Conservation (phyloP, 768 basidiomycete genomes). For the Lactarius trivialis region DNA sequence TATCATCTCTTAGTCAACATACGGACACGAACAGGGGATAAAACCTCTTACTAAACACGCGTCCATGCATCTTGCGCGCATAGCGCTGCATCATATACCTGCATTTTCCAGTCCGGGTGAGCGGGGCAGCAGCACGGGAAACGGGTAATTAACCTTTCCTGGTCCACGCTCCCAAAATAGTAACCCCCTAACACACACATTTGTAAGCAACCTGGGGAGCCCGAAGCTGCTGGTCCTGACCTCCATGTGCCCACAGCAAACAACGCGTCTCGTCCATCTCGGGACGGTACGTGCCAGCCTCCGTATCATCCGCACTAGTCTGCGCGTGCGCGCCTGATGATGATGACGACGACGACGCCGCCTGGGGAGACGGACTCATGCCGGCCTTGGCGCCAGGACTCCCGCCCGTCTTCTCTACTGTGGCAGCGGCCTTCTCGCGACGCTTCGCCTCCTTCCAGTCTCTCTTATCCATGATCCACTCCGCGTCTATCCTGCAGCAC, state of each 20-base stretch:
- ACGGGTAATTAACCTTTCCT: no score
- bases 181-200: conserved; percentile 79
- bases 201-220: neutral
- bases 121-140: no score
- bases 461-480: conserved; percentile 84
- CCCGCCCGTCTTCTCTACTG: conserved; percentile 33
- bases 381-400: neutral
- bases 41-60: conserved; percentile 59
- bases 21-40: no score
- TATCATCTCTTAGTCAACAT: conserved; percentile 24
- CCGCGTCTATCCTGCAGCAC: conserved; percentile 64
- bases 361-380: neutral
- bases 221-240: conserved; percentile 30
- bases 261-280: conserved; percentile 83
- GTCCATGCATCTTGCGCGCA: conserved; percentile 88
- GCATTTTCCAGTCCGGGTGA: neutral
- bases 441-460: conserved; percentile 69
- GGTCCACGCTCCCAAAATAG: conserved; percentile 77
- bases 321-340: conserved; percentile 22
- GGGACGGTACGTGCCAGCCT: conserved; percentile 40
- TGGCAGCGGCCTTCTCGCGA: conserved; percentile 34
- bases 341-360: neutral
- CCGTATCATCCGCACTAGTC: conserved; percentile 23
- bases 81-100: conserved; percentile 74
- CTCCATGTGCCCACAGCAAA: conserved; percentile 76